A percentile compares a stretch with the other conserved stretches of the same genome.
phyloP scores from a whole-genome alignment of 2,329 filamentous ascomycete genomes.

The Fusarium sp. region DNA sequence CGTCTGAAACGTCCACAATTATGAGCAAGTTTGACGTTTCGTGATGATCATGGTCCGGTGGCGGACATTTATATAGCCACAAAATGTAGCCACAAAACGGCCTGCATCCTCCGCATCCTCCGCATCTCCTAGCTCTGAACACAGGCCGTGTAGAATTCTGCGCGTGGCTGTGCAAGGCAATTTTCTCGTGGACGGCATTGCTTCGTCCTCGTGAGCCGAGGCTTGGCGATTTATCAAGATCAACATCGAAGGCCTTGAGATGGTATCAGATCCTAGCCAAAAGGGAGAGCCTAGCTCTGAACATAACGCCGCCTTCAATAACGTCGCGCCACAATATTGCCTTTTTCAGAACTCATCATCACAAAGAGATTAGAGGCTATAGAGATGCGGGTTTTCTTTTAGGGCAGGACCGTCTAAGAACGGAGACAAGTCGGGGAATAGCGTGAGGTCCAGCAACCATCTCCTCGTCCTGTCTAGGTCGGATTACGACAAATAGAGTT shows the following conservation, averaged over 20 bases:
- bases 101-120: not conserved
- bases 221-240: constrained; percentile 2
- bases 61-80: not conserved
- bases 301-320: constrained; percentile 19
- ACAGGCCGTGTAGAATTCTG: not conserved
- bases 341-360: constrained; percentile 11
- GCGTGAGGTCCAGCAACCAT: constrained; percentile 15
- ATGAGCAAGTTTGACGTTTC: not conserved
- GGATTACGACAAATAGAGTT: constrained; percentile 26
- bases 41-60: not conserved
- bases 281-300: constrained; percentile 5
- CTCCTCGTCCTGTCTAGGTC: constrained; percentile 12
- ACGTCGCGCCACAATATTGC: constrained; percentile 38
- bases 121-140: not conserved
- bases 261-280: not conserved
- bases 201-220: not conserved
- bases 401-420: constrained; percentile 10
- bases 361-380: constrained; percentile 1
- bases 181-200: not conserved
- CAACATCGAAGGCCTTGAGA: not conserved
- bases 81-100: not conserved
- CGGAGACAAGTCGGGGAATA: constrained; percentile 16
- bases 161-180: not conserved
- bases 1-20: constrained; percentile 10
- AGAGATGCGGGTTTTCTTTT: not conserved